phyloP scores from a whole-genome alignment of 257 asterid species.

The Petunia secreta region DNA sequence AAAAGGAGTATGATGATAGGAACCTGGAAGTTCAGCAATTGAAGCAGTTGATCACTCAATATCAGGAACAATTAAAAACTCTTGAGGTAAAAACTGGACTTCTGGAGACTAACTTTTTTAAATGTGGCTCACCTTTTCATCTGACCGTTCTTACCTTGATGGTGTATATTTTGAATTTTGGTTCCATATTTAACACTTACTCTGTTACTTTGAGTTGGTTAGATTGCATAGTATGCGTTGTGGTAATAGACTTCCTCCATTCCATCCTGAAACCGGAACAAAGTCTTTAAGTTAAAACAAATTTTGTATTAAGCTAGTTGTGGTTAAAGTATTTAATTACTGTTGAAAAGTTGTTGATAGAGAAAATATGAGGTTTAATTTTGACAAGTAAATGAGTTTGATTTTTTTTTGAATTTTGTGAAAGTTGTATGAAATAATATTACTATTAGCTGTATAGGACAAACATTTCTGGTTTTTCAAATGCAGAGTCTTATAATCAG shows the following conservation, averaged over 20 bases:
- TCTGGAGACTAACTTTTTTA: not conserved
- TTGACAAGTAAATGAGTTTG: not conserved
- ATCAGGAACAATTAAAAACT: constrained; percentile 70
- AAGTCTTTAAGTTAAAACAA: not conserved
- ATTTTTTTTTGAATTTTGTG: not conserved
- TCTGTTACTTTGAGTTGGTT: not conserved
- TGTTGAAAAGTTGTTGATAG: not conserved
- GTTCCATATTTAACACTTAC: not conserved
- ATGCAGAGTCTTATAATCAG: not conserved
- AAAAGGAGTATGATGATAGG: constrained; percentile 73
- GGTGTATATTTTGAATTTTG: not conserved
- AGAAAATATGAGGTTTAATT: not conserved
- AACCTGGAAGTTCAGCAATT: constrained; percentile 67
- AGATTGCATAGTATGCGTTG: not conserved
- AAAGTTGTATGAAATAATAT: too few species aligned
- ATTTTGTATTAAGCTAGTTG: not conserved
- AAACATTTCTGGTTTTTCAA: not conserved
- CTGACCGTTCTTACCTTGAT: not conserved
- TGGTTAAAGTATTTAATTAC: not conserved
- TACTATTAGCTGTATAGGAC: not conserved
- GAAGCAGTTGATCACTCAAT: constrained; percentile 69
- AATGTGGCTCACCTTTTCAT: not conserved
- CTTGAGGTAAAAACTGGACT: constrained; percentile 60
- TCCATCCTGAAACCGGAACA: not conserved
- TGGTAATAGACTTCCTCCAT: not conserved